Percentiles rank a stretch among this genome's conserved stretches.
Evolutionary conservation across 495 filamentous ascomycete genomes (phyloP).

Genomic region (Penicillium diatomitis): DNA sequence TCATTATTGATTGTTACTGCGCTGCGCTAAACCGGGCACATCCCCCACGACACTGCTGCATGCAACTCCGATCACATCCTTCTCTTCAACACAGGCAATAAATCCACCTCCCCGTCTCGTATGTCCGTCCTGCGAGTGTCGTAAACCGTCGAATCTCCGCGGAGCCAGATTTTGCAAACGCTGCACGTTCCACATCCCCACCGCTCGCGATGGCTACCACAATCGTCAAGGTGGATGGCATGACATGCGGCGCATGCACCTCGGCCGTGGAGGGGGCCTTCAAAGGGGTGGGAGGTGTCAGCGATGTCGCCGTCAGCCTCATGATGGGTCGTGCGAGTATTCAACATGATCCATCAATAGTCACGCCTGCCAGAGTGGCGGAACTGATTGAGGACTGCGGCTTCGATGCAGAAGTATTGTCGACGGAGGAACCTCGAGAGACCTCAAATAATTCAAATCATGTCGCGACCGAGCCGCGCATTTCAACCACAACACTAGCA

Average conservation of each 20-base stretch:
- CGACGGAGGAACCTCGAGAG: constrained; percentile 49
- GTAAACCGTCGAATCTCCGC: constrained; percentile 6
- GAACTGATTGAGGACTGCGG: constrained; percentile 90
- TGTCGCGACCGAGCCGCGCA: constrained; percentile 11
- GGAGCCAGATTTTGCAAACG: constrained; percentile 11
- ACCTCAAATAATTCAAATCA: constrained; percentile 10
- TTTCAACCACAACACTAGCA: constrained; percentile 70
- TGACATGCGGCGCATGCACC: constrained; percentile 92
- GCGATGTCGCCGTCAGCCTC: constrained; percentile 79
- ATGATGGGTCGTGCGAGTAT: constrained; percentile 89
- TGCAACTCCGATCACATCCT: too few relatives aligned
- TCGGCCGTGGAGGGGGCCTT: constrained; percentile 81
- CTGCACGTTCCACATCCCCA: constrained; percentile 7
- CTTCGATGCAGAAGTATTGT: constrained; percentile 87
- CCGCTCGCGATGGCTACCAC: constrained; percentile 67
- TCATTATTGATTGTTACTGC: too few relatives aligned
- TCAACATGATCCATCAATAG: constrained; percentile 69
- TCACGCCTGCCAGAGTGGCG: constrained; percentile 63
- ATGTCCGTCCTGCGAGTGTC: too few relatives aligned
- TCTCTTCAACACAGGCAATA: too few relatives aligned
- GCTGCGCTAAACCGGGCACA: too few relatives aligned
- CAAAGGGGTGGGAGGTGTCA: constrained; percentile 66
- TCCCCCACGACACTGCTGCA: too few relatives aligned
- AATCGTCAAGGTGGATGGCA: constrained; percentile 77
- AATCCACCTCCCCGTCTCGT: too few relatives aligned